Conservation (phyloP, 78 protist genomes). For the slime mould (Dictyostelium discoideum) region DNA sequence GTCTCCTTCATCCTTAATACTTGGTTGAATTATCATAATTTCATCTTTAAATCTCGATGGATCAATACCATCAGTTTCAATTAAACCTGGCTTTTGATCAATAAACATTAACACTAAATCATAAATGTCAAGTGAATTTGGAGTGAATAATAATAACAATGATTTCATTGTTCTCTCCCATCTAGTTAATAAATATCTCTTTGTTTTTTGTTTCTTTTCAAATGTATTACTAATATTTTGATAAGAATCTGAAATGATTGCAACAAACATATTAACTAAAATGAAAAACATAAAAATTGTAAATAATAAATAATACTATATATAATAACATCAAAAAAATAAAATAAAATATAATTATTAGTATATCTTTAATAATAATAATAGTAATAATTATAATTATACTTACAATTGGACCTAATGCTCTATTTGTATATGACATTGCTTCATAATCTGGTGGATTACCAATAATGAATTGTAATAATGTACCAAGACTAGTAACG, state of each 20-base stretch:
- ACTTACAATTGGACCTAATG: slow-evolving; percentile 77
- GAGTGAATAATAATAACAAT: slow-evolving; percentile 36
- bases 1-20: slow-evolving; percentile 41
- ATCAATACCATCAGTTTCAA: background rate
- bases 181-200: slow-evolving; percentile 19
- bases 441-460: slow-evolving; percentile 62
- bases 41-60: background rate
- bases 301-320: slow-evolving; percentile 48
- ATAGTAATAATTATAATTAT: background rate
- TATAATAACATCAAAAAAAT: background rate
- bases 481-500: slow-evolving; percentile 41
- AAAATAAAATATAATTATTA: background rate
- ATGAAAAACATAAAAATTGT: slow-evolving; percentile 71
- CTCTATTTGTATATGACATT: slow-evolving; percentile 72
- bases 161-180: slow-evolving; percentile 38
- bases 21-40: background rate
- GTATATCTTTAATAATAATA: background rate
- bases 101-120: background rate
- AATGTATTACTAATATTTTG: background rate
- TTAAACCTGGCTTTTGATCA: slow-evolving; percentile 38
- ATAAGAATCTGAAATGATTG: slow-evolving; percentile 67
- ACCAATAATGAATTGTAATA: slow-evolving; percentile 66
- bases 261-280: slow-evolving; percentile 71
- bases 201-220: slow-evolving; percentile 36
- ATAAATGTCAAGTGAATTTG: slow-evolving; percentile 4